These are phyloP conservation scores for Musa itinerans DNA, from an alignment of 176 grass and related monocot genomes.

Conservation along the genomic window DNA sequence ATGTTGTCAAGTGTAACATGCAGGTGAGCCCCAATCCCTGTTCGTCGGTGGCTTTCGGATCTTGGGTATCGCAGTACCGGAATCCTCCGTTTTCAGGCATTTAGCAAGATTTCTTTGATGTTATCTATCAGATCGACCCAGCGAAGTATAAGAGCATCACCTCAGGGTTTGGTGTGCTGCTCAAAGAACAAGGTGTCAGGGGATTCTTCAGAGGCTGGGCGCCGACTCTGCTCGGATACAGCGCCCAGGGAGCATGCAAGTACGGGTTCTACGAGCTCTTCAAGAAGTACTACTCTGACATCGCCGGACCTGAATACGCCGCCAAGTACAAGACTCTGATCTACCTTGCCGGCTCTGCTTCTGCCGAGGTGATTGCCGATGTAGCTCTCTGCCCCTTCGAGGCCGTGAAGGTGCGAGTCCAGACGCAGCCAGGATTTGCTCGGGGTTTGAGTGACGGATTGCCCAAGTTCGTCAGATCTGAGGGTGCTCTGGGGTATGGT, in stretches of 20 bases:
- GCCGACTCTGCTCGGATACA: constrained; percentile 90
- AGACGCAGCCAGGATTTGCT: constrained; percentile 94
- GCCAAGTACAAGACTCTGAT: constrained; percentile 94
- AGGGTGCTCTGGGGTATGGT: constrained; percentile 66
- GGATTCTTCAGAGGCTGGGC: constrained; percentile 94
- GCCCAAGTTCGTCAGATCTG: constrained; percentile 77
- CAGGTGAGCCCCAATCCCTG: constrained; percentile 39
- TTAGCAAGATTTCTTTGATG: not conserved
- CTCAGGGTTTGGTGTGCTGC: constrained; percentile 76
- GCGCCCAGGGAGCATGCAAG: constrained; percentile 93
- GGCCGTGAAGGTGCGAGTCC: constrained; percentile 95
- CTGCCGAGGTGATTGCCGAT: constrained; percentile 98
- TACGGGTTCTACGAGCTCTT: constrained; percentile 97
- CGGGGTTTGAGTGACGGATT: constrained; percentile 89
- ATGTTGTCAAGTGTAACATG: constrained; percentile 98
- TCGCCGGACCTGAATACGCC: constrained; percentile 83
- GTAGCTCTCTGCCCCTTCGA: constrained; percentile 93
- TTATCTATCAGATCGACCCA: constrained; percentile 58
- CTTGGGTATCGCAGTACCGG: no score
- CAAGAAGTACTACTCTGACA: constrained; percentile 98
- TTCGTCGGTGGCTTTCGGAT: no score
- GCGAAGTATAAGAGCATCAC: constrained; percentile 81
- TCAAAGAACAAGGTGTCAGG: constrained; percentile 78
- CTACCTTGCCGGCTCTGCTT: constrained; percentile 93
- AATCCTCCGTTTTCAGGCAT: no score